Conservation (phyloP, 208 protist genomes). For the Wallacemonas sp. region DNA sequence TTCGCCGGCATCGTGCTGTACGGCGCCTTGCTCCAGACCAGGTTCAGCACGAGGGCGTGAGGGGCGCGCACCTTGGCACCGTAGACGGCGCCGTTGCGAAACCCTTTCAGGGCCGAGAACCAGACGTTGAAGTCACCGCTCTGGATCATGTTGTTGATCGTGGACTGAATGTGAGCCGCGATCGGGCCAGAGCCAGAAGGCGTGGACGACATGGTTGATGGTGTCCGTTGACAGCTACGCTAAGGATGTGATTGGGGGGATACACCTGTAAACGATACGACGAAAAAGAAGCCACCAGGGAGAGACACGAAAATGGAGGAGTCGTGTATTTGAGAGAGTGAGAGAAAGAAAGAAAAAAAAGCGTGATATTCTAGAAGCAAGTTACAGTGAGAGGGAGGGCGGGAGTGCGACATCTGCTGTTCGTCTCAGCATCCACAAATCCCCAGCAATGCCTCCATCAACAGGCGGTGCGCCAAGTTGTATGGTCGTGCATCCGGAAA, state of each 20-base stretch:
- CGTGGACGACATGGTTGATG: constrained; percentile 13
- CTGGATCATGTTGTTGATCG: constrained; percentile 68
- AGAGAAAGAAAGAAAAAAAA: constrained; percentile 9
- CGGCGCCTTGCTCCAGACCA: constrained; percentile 81
- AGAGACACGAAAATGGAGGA: too few species aligned
- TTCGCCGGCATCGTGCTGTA: constrained; percentile 54
- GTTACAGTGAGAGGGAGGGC: constrained; percentile 9
- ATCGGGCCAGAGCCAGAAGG: neutral
- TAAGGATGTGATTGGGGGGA: neutral
- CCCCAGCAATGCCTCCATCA: too few species aligned
- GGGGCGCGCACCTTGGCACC: constrained; percentile 81
- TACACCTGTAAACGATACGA: too few species aligned
- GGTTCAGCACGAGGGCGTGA: constrained; percentile 86
- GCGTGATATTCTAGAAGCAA: neutral
- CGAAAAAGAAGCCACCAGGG: too few species aligned
- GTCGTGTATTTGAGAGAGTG: too few species aligned
- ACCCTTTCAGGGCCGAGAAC: constrained; percentile 75
- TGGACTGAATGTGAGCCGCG: neutral
- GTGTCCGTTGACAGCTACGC: too few species aligned
- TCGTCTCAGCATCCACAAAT: too few species aligned
- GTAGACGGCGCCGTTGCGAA: constrained; percentile 89
- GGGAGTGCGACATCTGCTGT: too few species aligned
- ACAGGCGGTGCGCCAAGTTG: too few species aligned
- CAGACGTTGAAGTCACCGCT: constrained; percentile 62
- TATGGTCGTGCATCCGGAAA: too few species aligned